A percentile compares a stretch with the other conserved stretches of the same genome.
Evolutionary conservation across 345 rosid species (phyloP).

Genomic region (Populus euphratica): DNA sequence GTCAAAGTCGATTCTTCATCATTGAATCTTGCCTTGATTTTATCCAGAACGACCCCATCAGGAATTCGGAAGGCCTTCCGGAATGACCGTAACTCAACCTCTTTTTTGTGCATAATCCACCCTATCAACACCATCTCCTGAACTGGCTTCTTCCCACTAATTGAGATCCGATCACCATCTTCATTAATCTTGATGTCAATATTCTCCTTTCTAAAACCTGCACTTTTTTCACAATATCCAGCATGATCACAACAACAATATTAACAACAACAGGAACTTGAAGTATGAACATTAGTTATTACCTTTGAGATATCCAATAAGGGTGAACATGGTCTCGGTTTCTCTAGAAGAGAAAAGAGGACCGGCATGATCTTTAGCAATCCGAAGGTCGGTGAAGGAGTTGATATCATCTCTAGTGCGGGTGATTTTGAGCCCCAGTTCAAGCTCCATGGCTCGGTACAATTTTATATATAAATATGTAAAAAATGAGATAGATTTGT

Average conservation of each 20-base stretch:
- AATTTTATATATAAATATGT: not conserved
- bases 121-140: conserved; percentile 64
- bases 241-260: not conserved
- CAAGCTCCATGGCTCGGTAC: conserved; percentile 56
- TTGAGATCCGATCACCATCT: conserved; percentile 51
- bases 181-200: conserved; percentile 61
- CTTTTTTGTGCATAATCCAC: conserved; percentile 56
- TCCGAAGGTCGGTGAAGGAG: conserved; percentile 43
- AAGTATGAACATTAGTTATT: not conserved
- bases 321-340: conserved; percentile 61
- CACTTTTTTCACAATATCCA: not conserved
- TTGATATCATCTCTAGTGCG: conserved; percentile 57
- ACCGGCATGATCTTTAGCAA: conserved; percentile 49
- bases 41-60: conserved; percentile 48
- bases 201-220: conserved; percentile 64
- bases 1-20: conserved; percentile 50
- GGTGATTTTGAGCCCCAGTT: conserved; percentile 71
- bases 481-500: not conserved
- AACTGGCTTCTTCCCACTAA: conserved; percentile 59
- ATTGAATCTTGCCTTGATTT: conserved; percentile 60
- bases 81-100: conserved; percentile 54
- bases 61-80: conserved; percentile 60
- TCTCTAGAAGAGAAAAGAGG: conserved; percentile 64
- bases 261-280: not conserved
- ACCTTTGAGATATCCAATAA: conserved; percentile 75